Evolutionary conservation across 1,139 yeast genomes (phyloP).

Genomic region (Suhomyces bribrorum): DNA sequence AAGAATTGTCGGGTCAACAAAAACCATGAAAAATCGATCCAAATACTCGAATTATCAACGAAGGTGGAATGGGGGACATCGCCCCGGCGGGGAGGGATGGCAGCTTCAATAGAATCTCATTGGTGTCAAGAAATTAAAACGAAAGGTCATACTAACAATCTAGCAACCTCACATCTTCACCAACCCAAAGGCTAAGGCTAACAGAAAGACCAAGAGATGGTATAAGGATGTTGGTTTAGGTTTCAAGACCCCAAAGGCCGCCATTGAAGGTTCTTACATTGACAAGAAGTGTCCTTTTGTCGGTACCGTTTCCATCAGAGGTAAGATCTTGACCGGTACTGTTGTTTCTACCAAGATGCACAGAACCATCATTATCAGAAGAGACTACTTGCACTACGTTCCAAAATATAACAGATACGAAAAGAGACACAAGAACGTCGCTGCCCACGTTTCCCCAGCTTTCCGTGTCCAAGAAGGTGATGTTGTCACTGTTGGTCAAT

Average conservation of each 20-base stretch:
- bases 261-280: constrained; percentile 97
- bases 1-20: no score
- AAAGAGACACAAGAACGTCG: constrained; percentile 99
- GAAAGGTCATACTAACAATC: constrained; percentile 38
- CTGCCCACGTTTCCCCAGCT: constrained; percentile 99
- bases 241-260: constrained; percentile 99
- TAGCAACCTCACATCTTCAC: constrained; percentile 99
- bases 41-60: no score
- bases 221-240: constrained; percentile 99
- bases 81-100: no score
- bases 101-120: no score
- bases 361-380: constrained; percentile 99
- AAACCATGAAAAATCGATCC: no score
- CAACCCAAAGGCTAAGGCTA: constrained; percentile 99
- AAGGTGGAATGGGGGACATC: no score
- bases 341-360: constrained; percentile 99
- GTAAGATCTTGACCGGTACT: constrained; percentile 97
- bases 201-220: constrained; percentile 99
- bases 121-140: no score
- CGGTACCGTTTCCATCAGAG: constrained; percentile 97
- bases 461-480: constrained; percentile 99
- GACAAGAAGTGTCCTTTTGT: constrained; percentile 99
- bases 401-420: constrained; percentile 99
- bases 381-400: constrained; percentile 99
- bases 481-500: constrained; percentile 98